Evolutionary conservation across 1,139 yeast species (phyloP).

Genomic region (Yamadazyma epiphylla): DNA sequence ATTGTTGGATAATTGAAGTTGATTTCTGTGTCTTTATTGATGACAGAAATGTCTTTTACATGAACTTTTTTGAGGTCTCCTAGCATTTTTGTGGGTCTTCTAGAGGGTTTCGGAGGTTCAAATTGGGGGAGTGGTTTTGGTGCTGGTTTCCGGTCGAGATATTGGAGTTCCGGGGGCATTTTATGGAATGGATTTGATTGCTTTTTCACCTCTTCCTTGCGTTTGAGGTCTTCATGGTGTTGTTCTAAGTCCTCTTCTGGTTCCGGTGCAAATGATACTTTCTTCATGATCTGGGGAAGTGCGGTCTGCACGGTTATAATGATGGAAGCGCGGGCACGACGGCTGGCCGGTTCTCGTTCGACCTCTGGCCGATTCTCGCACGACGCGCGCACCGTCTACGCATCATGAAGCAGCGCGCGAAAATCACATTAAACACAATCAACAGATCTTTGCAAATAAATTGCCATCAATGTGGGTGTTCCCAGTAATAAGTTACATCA

Average conservation of each 20-base stretch:
- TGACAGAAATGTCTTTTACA: slow-evolving; percentile 39
- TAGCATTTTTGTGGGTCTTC: slow-evolving; percentile 8
- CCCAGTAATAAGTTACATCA: slow-evolving; percentile 23
- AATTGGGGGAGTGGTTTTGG: slow-evolving; percentile 12
- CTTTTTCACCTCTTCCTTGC: slow-evolving; percentile 22
- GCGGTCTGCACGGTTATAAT: no score
- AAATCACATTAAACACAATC: neutral
- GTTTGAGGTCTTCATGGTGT: slow-evolving; percentile 27
- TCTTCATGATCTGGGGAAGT: no score
- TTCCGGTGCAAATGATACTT: slow-evolving; percentile 42
- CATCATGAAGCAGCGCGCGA: neutral
- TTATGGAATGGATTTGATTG: slow-evolving; percentile 36
- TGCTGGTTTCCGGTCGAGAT: slow-evolving; percentile 23
- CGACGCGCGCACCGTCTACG: no score
- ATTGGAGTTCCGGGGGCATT: slow-evolving; percentile 43
- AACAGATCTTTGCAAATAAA: neutral
- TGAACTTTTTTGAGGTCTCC: slow-evolving; percentile 32
- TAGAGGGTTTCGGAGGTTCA: slow-evolving; percentile 3
- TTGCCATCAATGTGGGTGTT: slow-evolving; percentile 25
- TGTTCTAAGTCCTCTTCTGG: slow-evolving; percentile 35
- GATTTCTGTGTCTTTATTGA: slow-evolving; percentile 39
- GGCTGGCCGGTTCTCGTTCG: no score
- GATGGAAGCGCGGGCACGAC: neutral
- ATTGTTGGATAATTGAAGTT: slow-evolving; percentile 41
- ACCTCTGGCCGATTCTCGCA: no score